phyloP scores from a whole-genome alignment of 2,329 filamentous ascomycete species.

The Periconia macrospinosa region DNA sequence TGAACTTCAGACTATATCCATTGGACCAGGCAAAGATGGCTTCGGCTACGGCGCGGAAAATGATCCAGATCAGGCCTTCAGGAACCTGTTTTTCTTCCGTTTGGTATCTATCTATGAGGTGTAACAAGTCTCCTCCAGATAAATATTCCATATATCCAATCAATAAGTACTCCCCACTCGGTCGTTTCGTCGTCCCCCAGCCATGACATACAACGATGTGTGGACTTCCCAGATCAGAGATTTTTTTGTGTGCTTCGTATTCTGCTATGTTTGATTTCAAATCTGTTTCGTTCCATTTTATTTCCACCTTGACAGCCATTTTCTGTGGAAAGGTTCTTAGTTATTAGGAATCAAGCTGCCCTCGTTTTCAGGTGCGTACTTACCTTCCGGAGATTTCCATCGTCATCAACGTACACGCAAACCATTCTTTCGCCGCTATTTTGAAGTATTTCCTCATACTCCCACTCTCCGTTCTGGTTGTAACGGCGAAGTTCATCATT shows the following conservation, averaged over 20 bases:
- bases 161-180: neutral
- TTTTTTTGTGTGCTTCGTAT: neutral
- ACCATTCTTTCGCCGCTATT: too few relatives aligned
- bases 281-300: neutral
- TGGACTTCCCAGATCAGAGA: neutral
- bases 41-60: constrained; percentile 9
- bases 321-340: neutral
- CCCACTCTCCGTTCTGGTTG: too few relatives aligned
- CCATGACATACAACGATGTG: neutral
- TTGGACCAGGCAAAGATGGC: constrained; percentile 2
- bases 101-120: neutral
- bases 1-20: neutral
- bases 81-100: neutral
- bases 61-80: neutral
- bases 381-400: neutral
- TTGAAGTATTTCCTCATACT: too few relatives aligned
- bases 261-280: neutral
- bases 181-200: neutral
- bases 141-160: neutral
- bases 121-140: neutral
- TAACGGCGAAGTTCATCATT: too few relatives aligned
- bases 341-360: too few relatives aligned
- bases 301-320: neutral
- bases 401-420: neutral
- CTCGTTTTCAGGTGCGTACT: neutral